A percentile compares a stretch with the other conserved stretches of the same genome.
phyloP scores from a whole-genome alignment of 441 rosid genomes.

The Pelargonium australe region DNA sequence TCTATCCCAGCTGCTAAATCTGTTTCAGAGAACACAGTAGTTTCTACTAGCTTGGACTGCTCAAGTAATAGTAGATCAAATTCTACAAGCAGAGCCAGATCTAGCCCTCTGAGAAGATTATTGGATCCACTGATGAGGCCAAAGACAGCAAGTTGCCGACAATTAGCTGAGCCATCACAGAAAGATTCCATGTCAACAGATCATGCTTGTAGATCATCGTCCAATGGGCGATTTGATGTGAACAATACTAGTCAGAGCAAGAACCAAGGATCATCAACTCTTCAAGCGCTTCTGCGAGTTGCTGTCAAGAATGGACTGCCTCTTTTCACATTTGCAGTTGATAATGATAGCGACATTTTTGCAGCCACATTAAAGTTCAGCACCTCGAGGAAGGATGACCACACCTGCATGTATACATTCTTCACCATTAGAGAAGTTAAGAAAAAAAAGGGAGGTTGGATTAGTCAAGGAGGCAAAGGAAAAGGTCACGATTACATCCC shows the following conservation, averaged over 20 bases:
- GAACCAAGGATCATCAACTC: constrained; percentile 36
- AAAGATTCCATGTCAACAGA: constrained; percentile 30
- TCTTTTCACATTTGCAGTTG: constrained; percentile 77
- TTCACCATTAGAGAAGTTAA: constrained; percentile 61
- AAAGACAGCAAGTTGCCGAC: constrained; percentile 36
- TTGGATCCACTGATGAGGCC: constrained; percentile 68
- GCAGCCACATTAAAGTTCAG: constrained; percentile 71
- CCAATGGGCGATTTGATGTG: constrained; percentile 5
- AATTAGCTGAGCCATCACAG: constrained; percentile 36
- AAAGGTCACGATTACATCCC: constrained; percentile 58
- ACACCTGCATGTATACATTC: constrained; percentile 61
- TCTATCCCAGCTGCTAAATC: constrained; percentile 32
- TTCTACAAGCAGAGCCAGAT: constrained; percentile 54
- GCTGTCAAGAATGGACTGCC: constrained; percentile 86
- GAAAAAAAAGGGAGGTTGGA: constrained; percentile 75
- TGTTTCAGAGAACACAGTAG: constrained; percentile 31
- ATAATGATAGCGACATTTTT: constrained; percentile 55
- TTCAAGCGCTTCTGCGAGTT: constrained; percentile 78
- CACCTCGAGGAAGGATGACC: constrained; percentile 44
- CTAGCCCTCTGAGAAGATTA: constrained; percentile 87
- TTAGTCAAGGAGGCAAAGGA: constrained; percentile 54
- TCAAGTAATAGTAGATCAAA: constrained; percentile 32
- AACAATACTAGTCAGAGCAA: constrained; percentile 37
- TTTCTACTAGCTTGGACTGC: constrained; percentile 35
- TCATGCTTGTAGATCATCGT: constrained; percentile 15